Conservation (phyloP, 1,284 basidiomycete species). For the Rhodotorula sp. region DNA sequence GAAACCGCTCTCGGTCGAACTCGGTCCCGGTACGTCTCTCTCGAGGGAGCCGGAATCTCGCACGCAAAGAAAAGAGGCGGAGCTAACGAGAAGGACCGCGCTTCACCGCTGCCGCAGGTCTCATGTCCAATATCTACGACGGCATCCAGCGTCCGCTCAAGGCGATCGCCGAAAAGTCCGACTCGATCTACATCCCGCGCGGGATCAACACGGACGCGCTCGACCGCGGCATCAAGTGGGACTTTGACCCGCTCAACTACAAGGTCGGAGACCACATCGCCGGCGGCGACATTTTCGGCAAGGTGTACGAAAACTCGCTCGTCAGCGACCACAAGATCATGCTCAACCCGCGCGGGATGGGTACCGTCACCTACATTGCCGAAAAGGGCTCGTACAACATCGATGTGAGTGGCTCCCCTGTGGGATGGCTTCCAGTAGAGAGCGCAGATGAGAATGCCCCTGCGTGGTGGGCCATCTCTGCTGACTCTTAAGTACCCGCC, state of each 20-base stretch:
- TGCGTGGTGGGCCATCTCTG: no score
- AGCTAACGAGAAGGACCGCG: no score
- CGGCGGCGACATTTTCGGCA: constrained; percentile 93
- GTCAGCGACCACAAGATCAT: constrained; percentile 97
- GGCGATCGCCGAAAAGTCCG: constrained; percentile 91
- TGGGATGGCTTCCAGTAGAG: no score
- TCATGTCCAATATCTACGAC: constrained; percentile 95
- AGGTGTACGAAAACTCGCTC: constrained; percentile 95
- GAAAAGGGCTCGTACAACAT: constrained; percentile 94
- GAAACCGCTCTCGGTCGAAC: constrained; percentile 94
- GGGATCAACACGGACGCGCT: constrained; percentile 97
- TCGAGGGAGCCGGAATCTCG: no score
- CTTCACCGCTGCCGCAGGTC: no score
- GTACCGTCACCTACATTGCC: constrained; percentile 89
- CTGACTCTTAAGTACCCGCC: neutral
- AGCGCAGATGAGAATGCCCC: no score
- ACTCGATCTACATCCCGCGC: constrained; percentile 97
- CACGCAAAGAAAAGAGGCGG: no score
- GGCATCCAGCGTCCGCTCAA: constrained; percentile 89
- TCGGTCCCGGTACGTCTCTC: constrained; percentile 80
- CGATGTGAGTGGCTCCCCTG: constrained; percentile 60
- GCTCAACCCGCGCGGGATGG: constrained; percentile 87
- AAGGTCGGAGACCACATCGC: constrained; percentile 94
- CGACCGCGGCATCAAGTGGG: constrained; percentile 86
- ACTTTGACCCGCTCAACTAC: constrained; percentile 84